Percentiles rank a stretch among this genome's conserved stretches.
Evolutionary conservation across 495 filamentous ascomycete genomes (phyloP).

Genomic region (Baudoinia panamericana): DNA sequence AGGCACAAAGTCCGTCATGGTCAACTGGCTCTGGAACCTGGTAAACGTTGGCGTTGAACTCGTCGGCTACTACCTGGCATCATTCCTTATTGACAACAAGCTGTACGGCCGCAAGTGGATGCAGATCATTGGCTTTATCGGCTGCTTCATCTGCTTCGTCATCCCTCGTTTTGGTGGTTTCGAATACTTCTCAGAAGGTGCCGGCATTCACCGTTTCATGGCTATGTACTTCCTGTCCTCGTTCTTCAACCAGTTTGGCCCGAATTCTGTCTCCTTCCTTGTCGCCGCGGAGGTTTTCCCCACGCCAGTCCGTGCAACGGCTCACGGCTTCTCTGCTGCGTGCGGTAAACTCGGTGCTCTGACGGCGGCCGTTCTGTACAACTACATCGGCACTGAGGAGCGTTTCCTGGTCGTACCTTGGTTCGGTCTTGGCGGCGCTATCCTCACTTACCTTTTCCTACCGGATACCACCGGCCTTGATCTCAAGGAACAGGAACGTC

Average conservation of each 20-base stretch:
- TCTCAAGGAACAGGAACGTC: slow-evolving; percentile 84
- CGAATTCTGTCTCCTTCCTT: slow-evolving; percentile 84
- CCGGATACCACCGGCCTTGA: slow-evolving; percentile 88
- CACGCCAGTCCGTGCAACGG: slow-evolving; percentile 76
- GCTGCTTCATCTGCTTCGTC: slow-evolving; percentile 77
- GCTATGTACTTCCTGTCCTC: slow-evolving; percentile 85
- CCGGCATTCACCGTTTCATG: slow-evolving; percentile 66
- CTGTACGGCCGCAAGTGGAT: slow-evolving; percentile 85
- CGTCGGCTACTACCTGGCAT: slow-evolving; percentile 67
- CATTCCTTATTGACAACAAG: slow-evolving; percentile 78
- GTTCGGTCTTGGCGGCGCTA: slow-evolving; percentile 73
- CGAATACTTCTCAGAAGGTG: slow-evolving; percentile 54
- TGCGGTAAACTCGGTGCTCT: slow-evolving; percentile 75
- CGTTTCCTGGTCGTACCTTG: slow-evolving; percentile 84
- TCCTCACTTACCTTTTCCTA: slow-evolving; percentile 67
- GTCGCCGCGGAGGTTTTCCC: slow-evolving; percentile 86
- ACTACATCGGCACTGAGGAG: slow-evolving; percentile 64
- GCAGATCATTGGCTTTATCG: slow-evolving; percentile 78
- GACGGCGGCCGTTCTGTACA: slow-evolving; percentile 69
- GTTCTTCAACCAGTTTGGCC: slow-evolving; percentile 95
- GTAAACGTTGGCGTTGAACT: slow-evolving; percentile 74
- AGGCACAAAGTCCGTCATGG: slow-evolving; percentile 52
- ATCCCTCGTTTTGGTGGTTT: slow-evolving; percentile 72
- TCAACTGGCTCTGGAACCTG: slow-evolving; percentile 79
- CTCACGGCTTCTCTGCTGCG: slow-evolving; percentile 79